Percentiles rank a stretch among this genome's conserved stretches.
Evolutionary conservation across 2,329 filamentous ascomycete species (phyloP).

Genomic region (Ceratocystis cacaofunesta): DNA sequence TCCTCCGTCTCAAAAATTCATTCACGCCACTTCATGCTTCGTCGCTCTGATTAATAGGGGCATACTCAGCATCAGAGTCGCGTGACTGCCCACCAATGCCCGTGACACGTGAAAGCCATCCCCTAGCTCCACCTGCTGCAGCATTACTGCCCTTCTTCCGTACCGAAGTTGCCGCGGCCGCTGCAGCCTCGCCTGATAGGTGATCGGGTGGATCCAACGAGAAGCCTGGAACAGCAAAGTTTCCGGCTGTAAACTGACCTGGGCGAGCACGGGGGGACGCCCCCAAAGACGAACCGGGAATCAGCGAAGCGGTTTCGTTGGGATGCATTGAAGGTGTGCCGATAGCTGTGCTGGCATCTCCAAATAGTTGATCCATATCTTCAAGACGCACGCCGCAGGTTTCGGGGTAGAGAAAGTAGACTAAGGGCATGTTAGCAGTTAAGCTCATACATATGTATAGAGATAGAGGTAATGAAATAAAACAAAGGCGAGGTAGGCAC

Average conservation of each 20-base stretch:
- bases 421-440: slow-evolving; percentile 31
- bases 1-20: not conserved
- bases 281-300: slow-evolving; percentile 53
- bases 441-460: not conserved
- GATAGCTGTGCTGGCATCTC: slow-evolving; percentile 73
- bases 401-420: slow-evolving; percentile 95
- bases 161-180: not conserved
- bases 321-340: slow-evolving; percentile 57
- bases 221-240: slow-evolving; percentile 47
- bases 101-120: slow-evolving; percentile 34
- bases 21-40: slow-evolving; percentile 19
- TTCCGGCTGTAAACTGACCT: slow-evolving; percentile 40
- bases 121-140: slow-evolving; percentile 22
- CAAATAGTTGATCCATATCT: slow-evolving; percentile 91
- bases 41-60: slow-evolving; percentile 30
- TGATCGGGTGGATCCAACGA: slow-evolving; percentile 59
- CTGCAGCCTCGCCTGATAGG: slow-evolving; percentile 23
- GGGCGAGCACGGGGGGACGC: slow-evolving; percentile 42
- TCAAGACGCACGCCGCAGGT: slow-evolving; percentile 89
- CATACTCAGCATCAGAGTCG: slow-evolving; percentile 26
- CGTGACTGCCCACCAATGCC: slow-evolving; percentile 25
- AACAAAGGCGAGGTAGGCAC: slow-evolving; percentile 24
- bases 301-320: slow-evolving; percentile 62
- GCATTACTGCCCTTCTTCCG: not conserved
- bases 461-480: not conserved